Evolutionary conservation across 495 filamentous ascomycete species (phyloP).

Genomic region (Penicillium waksmanii): DNA sequence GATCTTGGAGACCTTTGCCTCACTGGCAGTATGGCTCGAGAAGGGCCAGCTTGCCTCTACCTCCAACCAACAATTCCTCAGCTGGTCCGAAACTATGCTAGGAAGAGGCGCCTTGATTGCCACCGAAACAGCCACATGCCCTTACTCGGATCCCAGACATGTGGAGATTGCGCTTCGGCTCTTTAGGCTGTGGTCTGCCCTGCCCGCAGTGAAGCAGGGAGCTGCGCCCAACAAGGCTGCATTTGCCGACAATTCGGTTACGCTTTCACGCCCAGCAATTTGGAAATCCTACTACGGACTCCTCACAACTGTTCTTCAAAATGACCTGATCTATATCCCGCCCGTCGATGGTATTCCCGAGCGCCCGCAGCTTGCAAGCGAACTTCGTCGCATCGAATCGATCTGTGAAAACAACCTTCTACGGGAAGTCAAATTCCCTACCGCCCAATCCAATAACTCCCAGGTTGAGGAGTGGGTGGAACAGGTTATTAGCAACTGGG

Average conservation of each 20-base stretch:
- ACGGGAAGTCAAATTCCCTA: slow-evolving; percentile 78
- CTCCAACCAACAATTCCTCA: slow-evolving; percentile 57
- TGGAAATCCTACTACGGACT: slow-evolving; percentile 83
- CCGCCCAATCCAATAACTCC: slow-evolving; percentile 71
- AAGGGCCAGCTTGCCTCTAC: slow-evolving; percentile 32
- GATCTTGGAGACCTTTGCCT: slow-evolving; percentile 65
- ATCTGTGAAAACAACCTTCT: slow-evolving; percentile 75
- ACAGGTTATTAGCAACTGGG: slow-evolving; percentile 83
- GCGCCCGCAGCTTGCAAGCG: slow-evolving; percentile 66
- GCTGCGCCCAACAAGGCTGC: slow-evolving; percentile 51
- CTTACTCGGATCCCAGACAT: slow-evolving; percentile 28
- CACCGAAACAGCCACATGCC: slow-evolving; percentile 52
- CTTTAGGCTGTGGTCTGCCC: slow-evolving; percentile 46
- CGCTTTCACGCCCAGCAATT: slow-evolving; percentile 40
- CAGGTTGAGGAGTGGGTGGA: slow-evolving; percentile 83
- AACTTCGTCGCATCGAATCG: slow-evolving; percentile 74
- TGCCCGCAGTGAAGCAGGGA: slow-evolving; percentile 41
- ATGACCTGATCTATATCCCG: slow-evolving; percentile 38
- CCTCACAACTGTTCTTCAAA: slow-evolving; percentile 61
- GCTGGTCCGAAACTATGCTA: slow-evolving; percentile 79
- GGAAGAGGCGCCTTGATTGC: slow-evolving; percentile 70
- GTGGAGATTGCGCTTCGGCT: slow-evolving; percentile 42
- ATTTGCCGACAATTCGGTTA: slow-evolving; percentile 20
- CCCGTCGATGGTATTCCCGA: slow-evolving; percentile 38
- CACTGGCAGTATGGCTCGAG: slow-evolving; percentile 62